These are phyloP conservation scores for Fraxinus floribunda DNA, from an alignment of 305 asterid genomes.

Conservation along the genomic window DNA sequence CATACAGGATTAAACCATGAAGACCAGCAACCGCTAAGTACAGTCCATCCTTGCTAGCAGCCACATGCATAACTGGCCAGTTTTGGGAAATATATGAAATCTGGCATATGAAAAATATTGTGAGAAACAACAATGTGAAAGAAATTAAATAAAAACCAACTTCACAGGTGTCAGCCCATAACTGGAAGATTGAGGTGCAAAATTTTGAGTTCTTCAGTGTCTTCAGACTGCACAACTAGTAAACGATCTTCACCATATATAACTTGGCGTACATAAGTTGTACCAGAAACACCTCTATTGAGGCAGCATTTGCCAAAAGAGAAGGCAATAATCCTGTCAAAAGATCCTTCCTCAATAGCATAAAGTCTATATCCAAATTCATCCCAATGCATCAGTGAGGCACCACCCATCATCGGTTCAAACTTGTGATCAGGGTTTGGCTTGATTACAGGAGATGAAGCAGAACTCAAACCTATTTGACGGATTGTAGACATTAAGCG, in stretches of 20 bases:
- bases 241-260: slow-evolving; percentile 95
- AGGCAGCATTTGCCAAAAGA: slow-evolving; percentile 98
- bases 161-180: slow-evolving; percentile 36
- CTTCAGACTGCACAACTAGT: slow-evolving; percentile 97
- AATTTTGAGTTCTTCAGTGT: slow-evolving; percentile 90
- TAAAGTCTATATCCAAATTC: slow-evolving; percentile 95
- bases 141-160: slow-evolving; percentile 8
- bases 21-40: slow-evolving; percentile 96
- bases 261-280: slow-evolving; percentile 91
- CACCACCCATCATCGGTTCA: slow-evolving; percentile 95
- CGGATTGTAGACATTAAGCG: slow-evolving; percentile 98
- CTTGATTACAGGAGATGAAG: slow-evolving; percentile 83
- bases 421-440: slow-evolving; percentile 78
- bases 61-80: slow-evolving; percentile 98
- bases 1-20: slow-evolving; percentile 93
- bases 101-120: slow-evolving; percentile 42
- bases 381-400: slow-evolving; percentile 93
- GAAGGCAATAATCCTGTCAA: slow-evolving; percentile 84
- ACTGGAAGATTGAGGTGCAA: slow-evolving; percentile 97
- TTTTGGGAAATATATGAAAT: slow-evolving; percentile 94
- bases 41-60: slow-evolving; percentile 99
- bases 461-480: slow-evolving; percentile 86
- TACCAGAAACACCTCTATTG: slow-evolving; percentile 95
- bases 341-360: slow-evolving; percentile 84
- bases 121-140: slow-evolving; percentile 36